Conservation (phyloP, 768 basidiomycete species). For the Candolleomyces aberdarensis region DNA sequence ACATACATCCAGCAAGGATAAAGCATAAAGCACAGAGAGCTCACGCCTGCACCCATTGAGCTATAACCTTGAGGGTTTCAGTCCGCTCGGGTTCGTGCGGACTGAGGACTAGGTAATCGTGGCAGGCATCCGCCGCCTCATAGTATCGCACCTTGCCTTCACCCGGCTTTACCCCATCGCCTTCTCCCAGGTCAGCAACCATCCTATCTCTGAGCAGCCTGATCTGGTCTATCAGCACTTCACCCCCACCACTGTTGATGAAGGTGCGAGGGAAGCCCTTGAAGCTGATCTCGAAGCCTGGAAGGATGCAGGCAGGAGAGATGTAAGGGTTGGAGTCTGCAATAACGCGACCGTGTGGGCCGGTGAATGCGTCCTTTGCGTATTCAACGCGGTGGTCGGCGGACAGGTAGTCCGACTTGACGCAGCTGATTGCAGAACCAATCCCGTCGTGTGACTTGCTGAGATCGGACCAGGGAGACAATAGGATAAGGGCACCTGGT, state of each 20-base stretch:
- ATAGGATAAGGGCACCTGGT: constrained; percentile 47
- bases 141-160: constrained; percentile 45
- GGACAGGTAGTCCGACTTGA: constrained; percentile 36
- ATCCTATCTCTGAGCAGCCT: constrained; percentile 44
- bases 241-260: constrained; percentile 54
- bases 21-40: neutral
- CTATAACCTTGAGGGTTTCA: constrained; percentile 44
- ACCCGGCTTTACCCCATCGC: constrained; percentile 30
- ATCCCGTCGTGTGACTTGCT: constrained; percentile 33
- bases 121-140: constrained; percentile 49
- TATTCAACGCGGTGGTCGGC: constrained; percentile 19
- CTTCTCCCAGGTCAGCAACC: constrained; percentile 48
- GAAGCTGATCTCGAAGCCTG: constrained; percentile 38
- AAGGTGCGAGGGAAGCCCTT: constrained; percentile 59
- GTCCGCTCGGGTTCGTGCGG: constrained; percentile 55
- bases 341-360: constrained; percentile 45
- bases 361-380: constrained; percentile 40
- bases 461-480: constrained; percentile 58
- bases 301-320: constrained; percentile 51
- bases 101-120: constrained; percentile 49
- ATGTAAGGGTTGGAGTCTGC: constrained; percentile 50
- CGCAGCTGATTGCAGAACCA: constrained; percentile 33
- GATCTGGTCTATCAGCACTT: constrained; percentile 54
- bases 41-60: constrained; percentile 38
- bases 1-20: too few species aligned